Conservation (phyloP, 768 basidiomycete species). For the Boletus vermiculosoides region DNA sequence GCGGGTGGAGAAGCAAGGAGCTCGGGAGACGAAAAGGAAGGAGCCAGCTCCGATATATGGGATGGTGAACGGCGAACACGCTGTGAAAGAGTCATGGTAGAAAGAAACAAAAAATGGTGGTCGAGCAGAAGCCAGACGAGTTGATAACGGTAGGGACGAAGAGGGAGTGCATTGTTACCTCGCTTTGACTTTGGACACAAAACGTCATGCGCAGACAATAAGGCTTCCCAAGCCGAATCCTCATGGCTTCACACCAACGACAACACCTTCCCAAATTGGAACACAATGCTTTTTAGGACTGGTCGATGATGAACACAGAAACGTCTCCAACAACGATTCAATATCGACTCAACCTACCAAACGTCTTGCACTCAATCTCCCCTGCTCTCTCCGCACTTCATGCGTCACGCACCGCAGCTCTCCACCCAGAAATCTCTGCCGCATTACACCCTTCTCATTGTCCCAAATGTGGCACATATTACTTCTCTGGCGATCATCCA, state of each 20-base stretch:
- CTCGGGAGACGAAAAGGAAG: conserved; percentile 14
- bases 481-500: conserved; percentile 40
- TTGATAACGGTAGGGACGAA: conserved; percentile 16
- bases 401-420: conserved; percentile 37
- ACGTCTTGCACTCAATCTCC: conserved; percentile 48
- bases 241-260: conserved; percentile 15
- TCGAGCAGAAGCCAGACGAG: neutral
- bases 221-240: neutral
- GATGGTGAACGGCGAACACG: conserved; percentile 21
- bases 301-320: conserved; percentile 2
- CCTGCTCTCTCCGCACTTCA: conserved; percentile 65
- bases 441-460: conserved; percentile 39
- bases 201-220: conserved; percentile 17
- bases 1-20: conserved; percentile 29
- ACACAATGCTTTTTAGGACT: conserved; percentile 6
- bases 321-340: conserved; percentile 32
- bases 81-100: conserved; percentile 28
- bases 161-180: conserved; percentile 5
- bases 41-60: conserved; percentile 30
- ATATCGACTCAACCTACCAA: conserved; percentile 50
- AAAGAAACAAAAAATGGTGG: neutral
- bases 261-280: conserved; percentile 26
- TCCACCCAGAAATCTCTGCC: conserved; percentile 29
- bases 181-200: conserved; percentile 7
- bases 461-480: conserved; percentile 51